Evolutionary conservation across 352 stramenopile species (phyloP), one percentile per base, ranked within the genome.

Genomic region (Plasmopara halstedii): DNA sequence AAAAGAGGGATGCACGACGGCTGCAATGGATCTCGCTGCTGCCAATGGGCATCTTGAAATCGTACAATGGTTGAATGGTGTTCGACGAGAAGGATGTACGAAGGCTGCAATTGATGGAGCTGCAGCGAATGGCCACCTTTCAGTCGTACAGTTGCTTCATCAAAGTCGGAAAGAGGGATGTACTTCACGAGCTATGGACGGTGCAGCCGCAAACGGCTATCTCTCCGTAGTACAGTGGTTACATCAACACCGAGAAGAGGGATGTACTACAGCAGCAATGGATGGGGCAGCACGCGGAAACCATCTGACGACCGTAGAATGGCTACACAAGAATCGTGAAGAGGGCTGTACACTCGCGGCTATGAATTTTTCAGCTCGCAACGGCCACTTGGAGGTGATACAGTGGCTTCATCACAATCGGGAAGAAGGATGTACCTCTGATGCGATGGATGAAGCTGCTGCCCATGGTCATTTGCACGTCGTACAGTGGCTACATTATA

Each of bases 341-440:
- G 50, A 64, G 17, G 56, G 50, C 2, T 53, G 56, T 15, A 64
- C 60, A 3, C 6, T 43, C 17, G 44, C 17, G 3, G 56, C 55
- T 11, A 66, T 65, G 56, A 53, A 66, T 18, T 21, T 55, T 0
- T 50, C 60, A 0, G 60, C 60, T 13, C 50, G 34, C 1, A 54
- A 63, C 29, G 51, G 56, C 0, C 51, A 59, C 27, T 71, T 71
- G 6, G 53, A 74, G 18, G 41, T 78, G 14, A 54, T 78, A 2
- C 54, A 57, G 29, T 78, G 58, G 22, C 38, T 78, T 2, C 67
- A 78, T 31, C 32, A 23, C 15, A 26, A 70, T 46, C 60, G 63
- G 14, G 29, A 50, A 0, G 64, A 80, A 50, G 61, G 62, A 1
- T 73, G 58, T 26, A 66, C 62, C 0, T 48, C 54, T 9, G 26